Conservation (phyloP, 2,329 filamentous ascomycete species). For the Hypoxylon sp. region DNA sequence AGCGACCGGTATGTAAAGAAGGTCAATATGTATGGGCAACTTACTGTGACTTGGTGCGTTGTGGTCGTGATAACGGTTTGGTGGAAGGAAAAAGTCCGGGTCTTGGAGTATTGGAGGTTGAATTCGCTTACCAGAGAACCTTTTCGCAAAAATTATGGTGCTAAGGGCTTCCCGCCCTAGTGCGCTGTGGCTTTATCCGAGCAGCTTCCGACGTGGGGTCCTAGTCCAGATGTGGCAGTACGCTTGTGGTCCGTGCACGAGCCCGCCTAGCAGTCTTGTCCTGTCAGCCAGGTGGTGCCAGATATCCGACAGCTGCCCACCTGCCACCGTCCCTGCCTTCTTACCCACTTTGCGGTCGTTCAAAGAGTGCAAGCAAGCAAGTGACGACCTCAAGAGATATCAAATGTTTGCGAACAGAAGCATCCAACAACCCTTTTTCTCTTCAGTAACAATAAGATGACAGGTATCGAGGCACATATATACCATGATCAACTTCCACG, state of each 20-base stretch:
- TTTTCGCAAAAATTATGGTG: slow-evolving; percentile 45
- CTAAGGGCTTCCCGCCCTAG: slow-evolving; percentile 47
- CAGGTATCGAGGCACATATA: background rate
- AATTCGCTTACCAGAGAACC: slow-evolving; percentile 42
- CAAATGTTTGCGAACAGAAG: slow-evolving; percentile 1
- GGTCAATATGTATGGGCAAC: slow-evolving; percentile 42
- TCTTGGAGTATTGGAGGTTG: slow-evolving; percentile 38
- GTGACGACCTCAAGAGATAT: background rate
- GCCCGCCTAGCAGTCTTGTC: too few species aligned
- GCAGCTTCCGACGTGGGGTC: slow-evolving; percentile 33
- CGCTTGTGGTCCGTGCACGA: background rate
- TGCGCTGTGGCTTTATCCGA: slow-evolving; percentile 7
- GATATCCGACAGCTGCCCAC: too few species aligned
- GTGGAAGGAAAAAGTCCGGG: slow-evolving; percentile 39
- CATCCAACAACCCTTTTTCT: background rate
- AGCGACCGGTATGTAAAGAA: slow-evolving; percentile 23
- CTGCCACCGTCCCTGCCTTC: too few species aligned
- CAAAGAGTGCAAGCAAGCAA: slow-evolving; percentile 27
- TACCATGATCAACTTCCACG: slow-evolving; percentile 7
- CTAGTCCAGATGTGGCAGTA: background rate
- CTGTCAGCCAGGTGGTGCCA: too few species aligned
- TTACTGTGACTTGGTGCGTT: slow-evolving; percentile 57
- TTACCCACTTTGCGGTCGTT: slow-evolving; percentile 11
- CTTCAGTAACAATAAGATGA: slow-evolving; percentile 5
- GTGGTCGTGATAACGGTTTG: slow-evolving; percentile 48